Evolutionary conservation across 2,329 filamentous ascomycete species (phyloP).

Genomic region (Calonectria naviculata): DNA sequence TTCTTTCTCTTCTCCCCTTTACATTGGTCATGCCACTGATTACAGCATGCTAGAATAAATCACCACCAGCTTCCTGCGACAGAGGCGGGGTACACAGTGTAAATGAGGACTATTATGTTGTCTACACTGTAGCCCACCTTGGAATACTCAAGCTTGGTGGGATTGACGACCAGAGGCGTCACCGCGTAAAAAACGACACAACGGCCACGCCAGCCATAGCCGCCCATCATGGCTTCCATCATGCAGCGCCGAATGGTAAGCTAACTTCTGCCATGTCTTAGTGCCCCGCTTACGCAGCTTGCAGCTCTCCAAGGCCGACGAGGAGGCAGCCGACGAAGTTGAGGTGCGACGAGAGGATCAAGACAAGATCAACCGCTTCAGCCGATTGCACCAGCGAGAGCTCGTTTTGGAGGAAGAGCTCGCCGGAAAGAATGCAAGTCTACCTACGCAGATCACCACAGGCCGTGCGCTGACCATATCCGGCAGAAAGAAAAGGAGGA

Average conservation of each 20-base stretch:
- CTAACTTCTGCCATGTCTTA: not conserved
- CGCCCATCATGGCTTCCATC: constrained; percentile 53
- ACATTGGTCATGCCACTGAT: not conserved
- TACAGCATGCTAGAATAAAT: not conserved
- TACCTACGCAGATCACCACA: accelerated
- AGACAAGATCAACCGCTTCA: constrained; percentile 99
- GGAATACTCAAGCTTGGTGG: constrained; percentile 20
- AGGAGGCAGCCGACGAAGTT: constrained; percentile 84
- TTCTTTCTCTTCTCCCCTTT: not conserved
- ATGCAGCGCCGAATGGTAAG: constrained; percentile 72
- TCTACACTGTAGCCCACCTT: constrained; percentile 42
- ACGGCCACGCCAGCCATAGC: constrained; percentile 26
- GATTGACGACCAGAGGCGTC: constrained; percentile 26
- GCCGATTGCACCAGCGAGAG: constrained; percentile 90
- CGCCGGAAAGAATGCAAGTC: constrained; percentile 79
- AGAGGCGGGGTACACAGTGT: constrained; percentile 38
- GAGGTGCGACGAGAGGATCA: constrained; percentile 97
- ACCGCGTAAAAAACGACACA: constrained; percentile 26
- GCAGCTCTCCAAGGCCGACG: constrained; percentile 94
- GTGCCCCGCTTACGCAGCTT: constrained; percentile 22
- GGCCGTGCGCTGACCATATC: constrained; percentile 31
- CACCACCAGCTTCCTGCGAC: not conserved
- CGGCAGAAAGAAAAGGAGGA: constrained; percentile 97
- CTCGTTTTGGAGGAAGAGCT: constrained; percentile 82
- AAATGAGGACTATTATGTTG: not conserved